These are phyloP conservation scores for Neurospora sp. DNA, from an alignment of 495 filamentous ascomycete species.

Conservation along the genomic window DNA sequence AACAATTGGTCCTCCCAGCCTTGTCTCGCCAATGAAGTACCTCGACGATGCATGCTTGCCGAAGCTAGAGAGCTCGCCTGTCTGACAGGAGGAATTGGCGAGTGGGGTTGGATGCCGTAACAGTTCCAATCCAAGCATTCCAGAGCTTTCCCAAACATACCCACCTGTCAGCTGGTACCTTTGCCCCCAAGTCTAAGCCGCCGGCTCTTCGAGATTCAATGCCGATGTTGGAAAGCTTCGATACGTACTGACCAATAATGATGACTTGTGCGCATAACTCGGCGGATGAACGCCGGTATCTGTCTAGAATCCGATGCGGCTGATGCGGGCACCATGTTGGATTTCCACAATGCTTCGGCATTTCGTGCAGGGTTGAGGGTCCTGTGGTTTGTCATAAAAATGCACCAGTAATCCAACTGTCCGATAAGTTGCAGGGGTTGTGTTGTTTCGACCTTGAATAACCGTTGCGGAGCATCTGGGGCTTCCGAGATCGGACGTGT, in stretches of 20 bases:
- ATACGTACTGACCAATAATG: not conserved
- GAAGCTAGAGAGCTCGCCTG: slow-evolving; percentile 2
- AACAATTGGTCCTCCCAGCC: slow-evolving; percentile 1
- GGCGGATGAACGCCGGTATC: not conserved
- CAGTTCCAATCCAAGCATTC: not conserved
- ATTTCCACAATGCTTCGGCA: not conserved
- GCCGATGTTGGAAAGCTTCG: not conserved
- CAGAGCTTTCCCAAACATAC: not conserved
- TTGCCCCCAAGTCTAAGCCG: not conserved
- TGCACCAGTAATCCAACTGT: not conserved
- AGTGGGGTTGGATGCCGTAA: not conserved
- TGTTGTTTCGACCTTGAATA: not conserved
- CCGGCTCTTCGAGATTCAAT: not conserved
- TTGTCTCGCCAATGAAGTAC: not conserved
- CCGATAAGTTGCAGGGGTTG: not conserved
- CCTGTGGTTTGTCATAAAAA: not conserved
- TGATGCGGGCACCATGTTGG: not conserved
- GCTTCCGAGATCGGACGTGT: not conserved
- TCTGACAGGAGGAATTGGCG: not conserved
- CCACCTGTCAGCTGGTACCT: not conserved
- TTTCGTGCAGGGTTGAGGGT: not conserved
- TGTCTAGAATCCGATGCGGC: not conserved
- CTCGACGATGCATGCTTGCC: not conserved
- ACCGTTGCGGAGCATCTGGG: not conserved
- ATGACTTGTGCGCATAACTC: not conserved